Evolutionary conservation across 805 yeast genomes (phyloP).

Genomic region (Saturnispora saitoi): DNA sequence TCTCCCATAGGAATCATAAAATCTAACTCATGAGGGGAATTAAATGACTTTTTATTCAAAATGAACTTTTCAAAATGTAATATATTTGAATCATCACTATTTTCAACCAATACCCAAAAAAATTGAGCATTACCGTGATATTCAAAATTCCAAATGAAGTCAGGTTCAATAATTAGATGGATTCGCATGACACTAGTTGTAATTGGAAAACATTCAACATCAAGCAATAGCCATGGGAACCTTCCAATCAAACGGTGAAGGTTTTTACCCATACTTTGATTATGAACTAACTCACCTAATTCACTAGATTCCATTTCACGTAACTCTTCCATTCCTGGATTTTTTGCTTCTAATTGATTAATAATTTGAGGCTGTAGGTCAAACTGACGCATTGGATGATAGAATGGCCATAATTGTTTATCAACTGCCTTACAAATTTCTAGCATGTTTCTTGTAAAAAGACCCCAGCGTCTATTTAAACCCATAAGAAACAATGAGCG

Average conservation of each 20-base stretch:
- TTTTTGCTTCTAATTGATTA: slow-evolving; percentile 52
- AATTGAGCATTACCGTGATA: slow-evolving; percentile 77
- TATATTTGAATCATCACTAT: slow-evolving; percentile 62
- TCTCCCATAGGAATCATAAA: slow-evolving; percentile 87
- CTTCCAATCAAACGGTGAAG: slow-evolving; percentile 52
- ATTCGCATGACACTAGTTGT: slow-evolving; percentile 80
- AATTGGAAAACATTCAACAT: slow-evolving; percentile 81
- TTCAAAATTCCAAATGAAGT: slow-evolving; percentile 77
- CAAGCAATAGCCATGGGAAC: slow-evolving; percentile 69
- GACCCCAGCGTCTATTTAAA: slow-evolving; percentile 86
- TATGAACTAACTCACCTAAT: slow-evolving; percentile 85
- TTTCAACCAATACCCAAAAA: slow-evolving; percentile 92
- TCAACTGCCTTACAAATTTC: slow-evolving; percentile 83
- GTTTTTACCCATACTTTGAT: slow-evolving; percentile 59
- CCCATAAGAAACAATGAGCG: slow-evolving; percentile 86
- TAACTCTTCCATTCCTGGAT: slow-evolving; percentile 61
- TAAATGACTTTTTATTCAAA: slow-evolving; percentile 48
- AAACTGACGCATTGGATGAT: slow-evolving; percentile 85
- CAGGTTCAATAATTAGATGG: slow-evolving; percentile 60
- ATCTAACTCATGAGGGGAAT: slow-evolving; percentile 61
- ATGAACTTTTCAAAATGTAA: slow-evolving; percentile 78
- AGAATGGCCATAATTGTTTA: slow-evolving; percentile 77
- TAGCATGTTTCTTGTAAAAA: slow-evolving; percentile 62
- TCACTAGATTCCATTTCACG: slow-evolving; percentile 69
- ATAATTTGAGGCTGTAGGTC: slow-evolving; percentile 63